Conservation (phyloP, 805 yeast species). For the Wickerhamomyces hampshirensis region DNA sequence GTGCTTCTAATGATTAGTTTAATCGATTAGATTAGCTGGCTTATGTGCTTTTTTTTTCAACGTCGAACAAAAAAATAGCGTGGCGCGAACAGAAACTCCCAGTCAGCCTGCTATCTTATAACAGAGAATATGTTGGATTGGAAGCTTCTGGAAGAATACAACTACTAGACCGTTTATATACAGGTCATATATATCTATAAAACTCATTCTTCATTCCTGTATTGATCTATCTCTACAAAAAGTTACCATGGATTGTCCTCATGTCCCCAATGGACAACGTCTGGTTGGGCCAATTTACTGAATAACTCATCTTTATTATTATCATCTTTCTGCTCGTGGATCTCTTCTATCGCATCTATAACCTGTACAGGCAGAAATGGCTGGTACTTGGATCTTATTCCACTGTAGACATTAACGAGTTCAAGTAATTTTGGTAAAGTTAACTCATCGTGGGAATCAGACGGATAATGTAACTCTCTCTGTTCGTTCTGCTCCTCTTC, state of each 20-base stretch:
- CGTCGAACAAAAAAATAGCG: not conserved
- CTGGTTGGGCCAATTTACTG: not conserved
- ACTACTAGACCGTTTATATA: not conserved
- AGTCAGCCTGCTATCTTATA: too few relatives aligned
- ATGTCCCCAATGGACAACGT: too few relatives aligned
- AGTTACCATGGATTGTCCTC: not conserved
- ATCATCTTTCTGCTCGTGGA: constrained; percentile 39
- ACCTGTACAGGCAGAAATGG: constrained; percentile 70
- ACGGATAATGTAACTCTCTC: too few relatives aligned
- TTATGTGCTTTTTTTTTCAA: not conserved
- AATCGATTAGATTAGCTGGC: too few relatives aligned
- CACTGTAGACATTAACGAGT: constrained; percentile 70
- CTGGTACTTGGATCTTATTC: constrained; percentile 57
- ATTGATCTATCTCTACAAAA: too few relatives aligned
- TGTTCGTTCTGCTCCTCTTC: constrained; percentile 35
- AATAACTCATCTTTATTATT: constrained; percentile 12
- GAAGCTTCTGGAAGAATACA: too few relatives aligned
- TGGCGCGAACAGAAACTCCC: not conserved
- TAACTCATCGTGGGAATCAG: constrained; percentile 48
- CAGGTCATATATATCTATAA: not conserved
- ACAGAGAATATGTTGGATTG: too few relatives aligned
- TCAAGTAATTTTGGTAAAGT: constrained; percentile 79
- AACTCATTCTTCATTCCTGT: too few relatives aligned
- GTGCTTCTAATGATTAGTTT: too few relatives aligned
- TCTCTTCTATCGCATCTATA: constrained; percentile 67